Percentiles rank a stretch among this genome's conserved stretches.
These are phyloP conservation scores for Barnettozyma sucrosica DNA, from an alignment of 805 yeast genomes.

Conservation along the genomic window DNA sequence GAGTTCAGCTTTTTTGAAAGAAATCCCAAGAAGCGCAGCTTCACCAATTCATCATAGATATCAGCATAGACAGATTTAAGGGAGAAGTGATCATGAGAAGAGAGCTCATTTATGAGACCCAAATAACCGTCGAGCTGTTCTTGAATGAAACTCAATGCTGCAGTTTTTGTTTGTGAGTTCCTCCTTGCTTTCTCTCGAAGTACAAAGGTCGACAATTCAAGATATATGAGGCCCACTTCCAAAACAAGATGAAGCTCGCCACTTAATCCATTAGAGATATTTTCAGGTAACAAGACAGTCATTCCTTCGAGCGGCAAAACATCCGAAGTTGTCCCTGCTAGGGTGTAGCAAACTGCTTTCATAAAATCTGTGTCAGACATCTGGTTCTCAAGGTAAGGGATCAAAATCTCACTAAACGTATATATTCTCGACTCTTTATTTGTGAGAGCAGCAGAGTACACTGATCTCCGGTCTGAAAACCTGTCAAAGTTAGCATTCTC, in stretches of 20 bases:
- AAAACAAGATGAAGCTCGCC: slow-evolving; percentile 49
- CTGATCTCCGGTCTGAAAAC: slow-evolving; percentile 33
- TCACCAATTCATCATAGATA: slow-evolving; percentile 46
- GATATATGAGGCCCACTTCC: slow-evolving; percentile 70
- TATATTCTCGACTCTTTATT: slow-evolving; percentile 9
- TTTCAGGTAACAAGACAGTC: slow-evolving; percentile 40
- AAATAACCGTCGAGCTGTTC: slow-evolving; percentile 38
- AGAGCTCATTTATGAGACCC: slow-evolving; percentile 37
- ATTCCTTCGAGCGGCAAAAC: slow-evolving; percentile 40
- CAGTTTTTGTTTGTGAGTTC: slow-evolving; percentile 52
- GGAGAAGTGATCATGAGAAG: slow-evolving; percentile 31
- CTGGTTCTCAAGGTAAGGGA: slow-evolving; percentile 31
- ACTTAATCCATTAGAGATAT: slow-evolving; percentile 49
- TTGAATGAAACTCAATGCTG: slow-evolving; percentile 47
- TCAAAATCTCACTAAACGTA: slow-evolving; percentile 27
- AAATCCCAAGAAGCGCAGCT: slow-evolving; percentile 50
- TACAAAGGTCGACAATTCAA: slow-evolving; percentile 33
- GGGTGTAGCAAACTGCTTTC: slow-evolving; percentile 43
- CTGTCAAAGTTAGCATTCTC: slow-evolving; percentile 32
- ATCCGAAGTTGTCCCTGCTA: slow-evolving; percentile 59
- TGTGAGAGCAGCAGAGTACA: slow-evolving; percentile 24
- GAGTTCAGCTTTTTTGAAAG: slow-evolving; percentile 32
- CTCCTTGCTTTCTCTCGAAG: slow-evolving; percentile 26
- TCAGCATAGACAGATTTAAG: slow-evolving; percentile 27
- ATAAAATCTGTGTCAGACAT: slow-evolving; percentile 38